Base-by-base conservation (phyloP, 805 yeast genomes). In the Lipomyces starkeyi region DNA sequence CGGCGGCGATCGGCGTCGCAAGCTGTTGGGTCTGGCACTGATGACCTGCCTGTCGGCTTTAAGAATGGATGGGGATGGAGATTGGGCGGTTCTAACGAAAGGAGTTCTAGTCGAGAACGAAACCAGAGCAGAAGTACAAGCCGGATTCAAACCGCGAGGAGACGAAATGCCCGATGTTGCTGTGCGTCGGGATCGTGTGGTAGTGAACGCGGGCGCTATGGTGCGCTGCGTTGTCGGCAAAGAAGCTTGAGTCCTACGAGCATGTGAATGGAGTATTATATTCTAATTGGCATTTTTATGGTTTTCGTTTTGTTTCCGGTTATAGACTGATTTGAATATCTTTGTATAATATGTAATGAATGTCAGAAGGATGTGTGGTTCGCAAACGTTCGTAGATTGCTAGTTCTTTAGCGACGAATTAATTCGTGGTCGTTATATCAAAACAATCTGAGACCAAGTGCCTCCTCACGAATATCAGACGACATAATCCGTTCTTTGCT, bases 31-130 rank as follows among this genome's bases (percentile, higher is more conserved):
- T 17, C 52, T 14, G 20, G 37, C 35, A n/a, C 34, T 9, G 29
- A 37, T 4, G 27, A 40, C 34, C 37, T 64, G 32, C 68, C 70
- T 7, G 43, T 29, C n/a, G 71, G 71, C 22, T 69, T 64, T 43
- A 66, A 66, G 34, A 20, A 20, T 29, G 72, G 72, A 13, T 69
- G 72, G 72, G 72, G 72, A 29, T 69, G 72, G 72, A 57, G 35
- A 9, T 6, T 57, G 13, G 22, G 54, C 61, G 2, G 58, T 35
- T 43, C 40, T 27, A 20, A 40, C 56, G 29, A 40, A 52, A 58
- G 40, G 34, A 47, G n/a, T 32, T 20, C 32, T 35, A 32, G 17
- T 40, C 56, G 29, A 55, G 60, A 32, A 27, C 34, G 55, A 32
- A 34, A 25, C 54, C 52, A 22, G 61, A 47, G 27, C 37, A 60